Evolutionary conservation across 371 early-diverging fungal genomes (phyloP), one percentile per base, ranked within the genome.

Genomic region (Conidiobolus coronatus): DNA sequence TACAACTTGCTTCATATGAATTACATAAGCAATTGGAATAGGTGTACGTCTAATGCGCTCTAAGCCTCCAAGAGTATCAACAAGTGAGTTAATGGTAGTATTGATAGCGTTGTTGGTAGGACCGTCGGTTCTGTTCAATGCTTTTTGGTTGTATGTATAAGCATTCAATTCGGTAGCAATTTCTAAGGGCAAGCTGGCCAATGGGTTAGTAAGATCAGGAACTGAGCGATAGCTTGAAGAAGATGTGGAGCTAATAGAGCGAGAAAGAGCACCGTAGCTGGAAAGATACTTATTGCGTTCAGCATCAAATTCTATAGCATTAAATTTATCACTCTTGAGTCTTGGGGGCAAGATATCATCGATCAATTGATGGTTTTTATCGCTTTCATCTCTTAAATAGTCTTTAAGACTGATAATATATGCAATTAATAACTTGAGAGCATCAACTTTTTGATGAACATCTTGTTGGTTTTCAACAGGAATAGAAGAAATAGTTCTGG

Each of bases 21-120:
- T 71, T 24, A 64, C 62, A 55, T 86, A 86, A 11, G 79, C 82
- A n/a, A 71, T 53, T 0, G 86, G 86, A 54, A 83, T 77, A 11
- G 86, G 86, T 1, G 79, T 74, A 50, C 62, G 65, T 14, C 75
- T 62, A 54, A 86, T 75, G 20, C 86, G 63, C 52, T 83, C 83
- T 52, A 82, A 66, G 23, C 64, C 62, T 24, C 71, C 65, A 35
- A 83, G 58, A 50, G 67, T 67, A 51, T 84, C 87, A 40, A 76
- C 66, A 50, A 75, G 45, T 19, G 55, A 56, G 19, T 65, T 65
- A 1, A 75, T 49, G 18, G 65, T 64, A 35, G 59, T 57, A 23
- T 66, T 66, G 43, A 72, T 68, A 13, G 59, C 59, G 37, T 62
- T 65, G n/a, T 63, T 62, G 36, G 66, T 62, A 0, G 59, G 57